Evolutionary conservation across 495 filamentous ascomycete species (phyloP).

Genomic region (Pyrenula massariospora): DNA sequence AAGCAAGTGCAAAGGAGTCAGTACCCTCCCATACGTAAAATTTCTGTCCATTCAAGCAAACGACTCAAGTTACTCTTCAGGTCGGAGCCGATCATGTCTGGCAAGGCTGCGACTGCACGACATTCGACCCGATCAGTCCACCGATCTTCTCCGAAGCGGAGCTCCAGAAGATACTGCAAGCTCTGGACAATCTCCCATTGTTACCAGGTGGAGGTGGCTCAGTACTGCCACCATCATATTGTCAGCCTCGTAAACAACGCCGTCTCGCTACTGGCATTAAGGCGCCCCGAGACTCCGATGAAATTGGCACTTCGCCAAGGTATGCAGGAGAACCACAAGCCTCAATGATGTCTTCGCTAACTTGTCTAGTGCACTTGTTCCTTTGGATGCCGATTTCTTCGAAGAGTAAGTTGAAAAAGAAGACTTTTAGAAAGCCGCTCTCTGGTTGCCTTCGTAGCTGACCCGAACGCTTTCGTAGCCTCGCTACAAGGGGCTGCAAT

Average conservation of each 20-base stretch:
- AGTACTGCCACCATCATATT: not conserved
- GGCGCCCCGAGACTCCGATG: not conserved
- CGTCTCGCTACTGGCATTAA: not conserved
- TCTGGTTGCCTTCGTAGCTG: not conserved
- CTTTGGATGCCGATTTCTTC: not conserved
- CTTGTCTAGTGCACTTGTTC: not conserved
- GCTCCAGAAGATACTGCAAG: not conserved
- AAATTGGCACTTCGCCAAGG: not conserved
- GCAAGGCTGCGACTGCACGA: not conserved
- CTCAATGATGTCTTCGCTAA: not conserved
- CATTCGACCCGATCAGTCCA: not conserved
- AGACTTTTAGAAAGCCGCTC: not conserved
- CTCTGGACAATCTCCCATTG: not conserved
- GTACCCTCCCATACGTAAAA: not conserved
- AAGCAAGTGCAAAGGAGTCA: not conserved
- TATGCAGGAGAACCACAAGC: not conserved
- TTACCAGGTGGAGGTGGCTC: not conserved
- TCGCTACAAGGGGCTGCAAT: not conserved
- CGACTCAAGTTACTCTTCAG: not conserved
- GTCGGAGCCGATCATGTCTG: not conserved
- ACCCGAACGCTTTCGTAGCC: not conserved
- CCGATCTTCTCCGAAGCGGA: not conserved
- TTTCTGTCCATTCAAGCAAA: not conserved
- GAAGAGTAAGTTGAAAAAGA: not conserved
- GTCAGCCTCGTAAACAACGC: not conserved